Conservation (phyloP, 2,329 filamentous ascomycete genomes). For the Epichloe elymi region DNA sequence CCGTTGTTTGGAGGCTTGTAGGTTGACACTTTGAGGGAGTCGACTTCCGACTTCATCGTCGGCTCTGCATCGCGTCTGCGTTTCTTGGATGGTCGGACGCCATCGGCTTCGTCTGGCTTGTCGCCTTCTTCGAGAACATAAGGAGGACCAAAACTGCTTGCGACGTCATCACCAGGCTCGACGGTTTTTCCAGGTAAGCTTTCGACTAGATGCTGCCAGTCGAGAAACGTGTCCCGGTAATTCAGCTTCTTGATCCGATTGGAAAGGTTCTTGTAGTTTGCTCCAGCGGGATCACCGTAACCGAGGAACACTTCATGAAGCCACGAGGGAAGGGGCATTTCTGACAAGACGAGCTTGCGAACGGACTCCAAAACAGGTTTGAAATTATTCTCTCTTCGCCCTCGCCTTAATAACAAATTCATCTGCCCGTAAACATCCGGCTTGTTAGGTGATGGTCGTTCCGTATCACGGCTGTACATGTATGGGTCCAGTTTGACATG, state of each 20-base stretch:
- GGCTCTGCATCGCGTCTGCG: conserved; percentile 67
- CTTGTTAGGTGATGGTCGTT: conserved; percentile 50
- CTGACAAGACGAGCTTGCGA: conserved; percentile 68
- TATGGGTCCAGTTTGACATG: conserved; percentile 69
- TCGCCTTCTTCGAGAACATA: conserved; percentile 65
- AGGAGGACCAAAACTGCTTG: conserved; percentile 69
- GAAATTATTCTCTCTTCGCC: conserved; percentile 92
- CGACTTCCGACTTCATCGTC: conserved; percentile 44
- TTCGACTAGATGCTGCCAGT: conserved; percentile 89
- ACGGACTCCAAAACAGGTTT: conserved; percentile 87
- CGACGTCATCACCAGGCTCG: conserved; percentile 60
- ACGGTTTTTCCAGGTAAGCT: conserved; percentile 80
- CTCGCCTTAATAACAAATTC: conserved; percentile 74
- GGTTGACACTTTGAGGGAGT: conserved; percentile 69
- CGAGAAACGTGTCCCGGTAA: conserved; percentile 85
- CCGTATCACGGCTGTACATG: conserved; percentile 66
- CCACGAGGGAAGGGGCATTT: conserved; percentile 80
- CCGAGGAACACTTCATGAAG: conserved; percentile 95
- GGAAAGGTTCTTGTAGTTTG: conserved; percentile 69
- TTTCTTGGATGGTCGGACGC: conserved; percentile 64
- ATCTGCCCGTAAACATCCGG: conserved; percentile 70
- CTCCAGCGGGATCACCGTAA: conserved; percentile 82
- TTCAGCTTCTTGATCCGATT: conserved; percentile 71
- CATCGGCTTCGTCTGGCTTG: conserved; percentile 35
- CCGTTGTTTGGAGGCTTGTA: conserved; percentile 83